Evolutionary conservation across 768 basidiomycete genomes (phyloP).

Genomic region (Suillus subaureus): DNA sequence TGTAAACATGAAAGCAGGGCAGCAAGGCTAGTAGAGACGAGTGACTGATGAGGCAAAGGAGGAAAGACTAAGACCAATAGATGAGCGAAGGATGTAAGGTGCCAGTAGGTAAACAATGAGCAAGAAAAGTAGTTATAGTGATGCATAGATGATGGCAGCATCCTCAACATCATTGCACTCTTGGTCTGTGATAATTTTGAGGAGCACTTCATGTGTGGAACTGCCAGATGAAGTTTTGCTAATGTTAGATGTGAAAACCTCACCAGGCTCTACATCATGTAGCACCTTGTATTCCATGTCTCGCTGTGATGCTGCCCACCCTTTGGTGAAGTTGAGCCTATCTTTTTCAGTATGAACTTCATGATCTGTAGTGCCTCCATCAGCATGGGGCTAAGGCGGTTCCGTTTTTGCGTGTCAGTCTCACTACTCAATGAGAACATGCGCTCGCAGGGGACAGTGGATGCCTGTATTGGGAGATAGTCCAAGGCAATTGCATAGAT

Average conservation of each 20-base stretch:
- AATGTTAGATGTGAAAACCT: neutral
- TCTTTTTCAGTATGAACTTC: neutral
- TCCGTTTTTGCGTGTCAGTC: neutral
- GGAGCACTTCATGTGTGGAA: neutral
- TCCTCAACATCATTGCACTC: neutral
- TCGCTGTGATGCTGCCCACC: neutral
- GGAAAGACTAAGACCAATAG: too few relatives aligned
- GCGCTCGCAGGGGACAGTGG: neutral
- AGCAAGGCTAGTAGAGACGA: too few relatives aligned
- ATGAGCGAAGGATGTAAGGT: neutral
- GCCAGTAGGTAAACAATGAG: slow-evolving; percentile 1
- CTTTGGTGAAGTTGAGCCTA: neutral
- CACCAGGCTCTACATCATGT: neutral
- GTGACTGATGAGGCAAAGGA: too few relatives aligned
- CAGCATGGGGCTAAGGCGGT: neutral
- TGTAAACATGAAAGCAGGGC: too few relatives aligned
- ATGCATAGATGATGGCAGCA: neutral
- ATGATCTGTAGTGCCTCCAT: neutral
- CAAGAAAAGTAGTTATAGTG: neutral
- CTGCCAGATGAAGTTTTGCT: neutral
- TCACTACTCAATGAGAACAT: neutral
- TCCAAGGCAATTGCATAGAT: neutral
- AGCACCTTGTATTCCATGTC: neutral
- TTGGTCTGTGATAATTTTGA: neutral
- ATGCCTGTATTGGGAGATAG: neutral